These are phyloP conservation scores for Pyrenochaeta sp. DNA, from an alignment of 2,329 filamentous ascomycete genomes.

Conservation along the genomic window DNA sequence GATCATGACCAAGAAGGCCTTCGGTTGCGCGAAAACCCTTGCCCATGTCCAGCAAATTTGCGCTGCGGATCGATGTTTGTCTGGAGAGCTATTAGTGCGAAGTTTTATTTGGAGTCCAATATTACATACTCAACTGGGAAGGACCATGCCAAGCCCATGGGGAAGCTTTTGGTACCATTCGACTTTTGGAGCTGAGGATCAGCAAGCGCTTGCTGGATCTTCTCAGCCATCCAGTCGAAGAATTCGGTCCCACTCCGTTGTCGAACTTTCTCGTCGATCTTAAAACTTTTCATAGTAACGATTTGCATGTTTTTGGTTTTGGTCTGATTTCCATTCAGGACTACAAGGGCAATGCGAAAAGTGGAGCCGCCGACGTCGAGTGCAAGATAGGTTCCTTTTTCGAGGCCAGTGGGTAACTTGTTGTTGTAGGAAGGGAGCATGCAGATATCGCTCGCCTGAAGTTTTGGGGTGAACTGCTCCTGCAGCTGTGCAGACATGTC, in stretches of 20 bases:
- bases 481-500: slow-evolving; percentile 56
- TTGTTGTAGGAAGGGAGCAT: slow-evolving; percentile 74
- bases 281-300: slow-evolving; percentile 61
- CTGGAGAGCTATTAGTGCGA: slow-evolving; percentile 33
- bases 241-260: slow-evolving; percentile 64
- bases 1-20: slow-evolving; percentile 66
- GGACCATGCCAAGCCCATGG: slow-evolving; percentile 71
- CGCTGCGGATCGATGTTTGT: slow-evolving; percentile 67
- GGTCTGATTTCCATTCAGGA: slow-evolving; percentile 60
- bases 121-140: slow-evolving; percentile 66
- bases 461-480: slow-evolving; percentile 62
- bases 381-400: slow-evolving; percentile 68
- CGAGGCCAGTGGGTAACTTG: slow-evolving; percentile 66
- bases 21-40: slow-evolving; percentile 70
- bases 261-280: slow-evolving; percentile 66
- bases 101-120: background rate
- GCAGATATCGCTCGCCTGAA: slow-evolving; percentile 65
- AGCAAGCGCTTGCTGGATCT: slow-evolving; percentile 64
- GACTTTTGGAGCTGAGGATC: slow-evolving; percentile 49
- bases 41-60: slow-evolving; percentile 68
- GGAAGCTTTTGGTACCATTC: slow-evolving; percentile 53
- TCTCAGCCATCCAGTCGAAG: slow-evolving; percentile 73
- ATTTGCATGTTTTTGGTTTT: slow-evolving; percentile 62
- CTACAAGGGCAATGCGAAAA: slow-evolving; percentile 68
- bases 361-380: slow-evolving; percentile 74